A percentile compares a stretch with the other conserved stretches of the same genome.
phyloP scores from a whole-genome alignment of 2,329 filamentous ascomycete species.

The Dothidotthia symphoricarpi region DNA sequence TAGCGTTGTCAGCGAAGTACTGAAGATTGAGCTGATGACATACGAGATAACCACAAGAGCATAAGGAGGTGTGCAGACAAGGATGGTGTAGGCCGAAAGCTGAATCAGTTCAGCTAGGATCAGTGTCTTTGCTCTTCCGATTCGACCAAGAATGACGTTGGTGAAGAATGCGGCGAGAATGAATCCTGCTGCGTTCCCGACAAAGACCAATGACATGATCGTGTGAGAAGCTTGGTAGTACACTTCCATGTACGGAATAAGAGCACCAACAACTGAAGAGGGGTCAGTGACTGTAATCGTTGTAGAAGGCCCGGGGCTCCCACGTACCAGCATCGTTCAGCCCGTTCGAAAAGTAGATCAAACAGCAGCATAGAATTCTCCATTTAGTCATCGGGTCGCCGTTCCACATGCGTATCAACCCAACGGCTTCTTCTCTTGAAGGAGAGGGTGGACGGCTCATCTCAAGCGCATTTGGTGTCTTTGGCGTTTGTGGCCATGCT shows the following conservation, averaged over 20 bases:
- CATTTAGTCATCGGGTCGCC: conserved; percentile 66
- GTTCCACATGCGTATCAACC: conserved; percentile 57
- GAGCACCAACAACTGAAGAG: conserved; percentile 60
- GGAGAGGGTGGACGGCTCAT: conserved; percentile 56
- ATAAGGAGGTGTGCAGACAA: conserved; percentile 69
- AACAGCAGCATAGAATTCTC: conserved; percentile 62
- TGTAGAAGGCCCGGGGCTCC: too few relatives aligned
- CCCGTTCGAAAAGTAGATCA: conserved; percentile 67
- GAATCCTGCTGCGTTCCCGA: conserved; percentile 74
- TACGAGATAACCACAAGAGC: conserved; percentile 58
- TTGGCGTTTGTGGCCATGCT: conserved; percentile 25
- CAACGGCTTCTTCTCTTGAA: conserved; percentile 40
- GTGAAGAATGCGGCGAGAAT: conserved; percentile 68
- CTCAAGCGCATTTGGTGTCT: conserved; percentile 50
- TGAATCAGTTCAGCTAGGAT: conserved; percentile 59
- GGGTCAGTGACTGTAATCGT: conserved; percentile 10
- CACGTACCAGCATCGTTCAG: conserved; percentile 64
- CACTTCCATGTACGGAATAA: conserved; percentile 78
- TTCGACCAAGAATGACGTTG: conserved; percentile 59
- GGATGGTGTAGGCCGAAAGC: conserved; percentile 61
- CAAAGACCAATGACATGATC: conserved; percentile 77
- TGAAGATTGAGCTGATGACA: conserved; percentile 9
- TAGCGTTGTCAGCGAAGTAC: conserved; percentile 21
- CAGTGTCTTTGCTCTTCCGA: conserved; percentile 66
- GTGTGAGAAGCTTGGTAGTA: conserved; percentile 76